A percentile compares a stretch with the other conserved stretches of the same genome.
These are phyloP conservation scores for Leucocoprinus birnbaumii DNA, from an alignment of 768 basidiomycete genomes.

Conservation along the genomic window DNA sequence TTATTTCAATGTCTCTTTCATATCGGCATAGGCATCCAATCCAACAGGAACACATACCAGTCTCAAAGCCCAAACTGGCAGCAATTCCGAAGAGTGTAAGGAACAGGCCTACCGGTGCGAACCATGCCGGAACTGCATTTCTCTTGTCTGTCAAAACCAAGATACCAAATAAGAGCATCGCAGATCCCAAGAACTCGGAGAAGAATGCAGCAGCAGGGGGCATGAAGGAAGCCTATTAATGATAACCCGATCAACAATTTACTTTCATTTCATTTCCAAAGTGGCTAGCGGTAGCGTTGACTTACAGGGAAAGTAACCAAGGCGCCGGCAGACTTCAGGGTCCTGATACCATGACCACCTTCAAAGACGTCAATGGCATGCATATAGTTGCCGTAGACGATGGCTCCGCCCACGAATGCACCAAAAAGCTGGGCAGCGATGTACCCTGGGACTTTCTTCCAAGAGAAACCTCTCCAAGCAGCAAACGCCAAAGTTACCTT, in stretches of 20 bases:
- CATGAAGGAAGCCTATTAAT: slow-evolving; percentile 32
- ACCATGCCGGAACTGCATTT: slow-evolving; percentile 49
- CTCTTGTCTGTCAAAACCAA: slow-evolving; percentile 50
- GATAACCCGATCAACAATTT: not conserved
- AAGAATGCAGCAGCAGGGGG: slow-evolving; percentile 38
- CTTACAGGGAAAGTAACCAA: slow-evolving; percentile 63
- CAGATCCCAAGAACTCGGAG: slow-evolving; percentile 58
- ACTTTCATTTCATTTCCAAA: not conserved
- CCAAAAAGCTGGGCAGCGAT: slow-evolving; percentile 66
- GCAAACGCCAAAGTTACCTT: slow-evolving; percentile 67
- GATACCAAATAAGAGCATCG: slow-evolving; percentile 54
- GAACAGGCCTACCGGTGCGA: slow-evolving; percentile 58
- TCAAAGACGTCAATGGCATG: slow-evolving; percentile 68
- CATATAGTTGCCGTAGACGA: slow-evolving; percentile 66
- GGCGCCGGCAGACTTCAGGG: slow-evolving; percentile 51
- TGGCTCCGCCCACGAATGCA: slow-evolving; percentile 54
- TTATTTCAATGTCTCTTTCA: slow-evolving; percentile 5
- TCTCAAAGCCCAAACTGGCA: slow-evolving; percentile 61
- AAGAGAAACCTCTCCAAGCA: slow-evolving; percentile 62
- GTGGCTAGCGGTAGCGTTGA: slow-evolving; percentile 4
- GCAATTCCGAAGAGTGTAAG: slow-evolving; percentile 48
- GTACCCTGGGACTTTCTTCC: slow-evolving; percentile 69
- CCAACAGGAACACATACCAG: slow-evolving; percentile 28
- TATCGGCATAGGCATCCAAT: not conserved
- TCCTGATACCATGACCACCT: slow-evolving; percentile 52